Conservation (phyloP, 768 basidiomycete genomes). For the Rhodotorula babjevae region DNA sequence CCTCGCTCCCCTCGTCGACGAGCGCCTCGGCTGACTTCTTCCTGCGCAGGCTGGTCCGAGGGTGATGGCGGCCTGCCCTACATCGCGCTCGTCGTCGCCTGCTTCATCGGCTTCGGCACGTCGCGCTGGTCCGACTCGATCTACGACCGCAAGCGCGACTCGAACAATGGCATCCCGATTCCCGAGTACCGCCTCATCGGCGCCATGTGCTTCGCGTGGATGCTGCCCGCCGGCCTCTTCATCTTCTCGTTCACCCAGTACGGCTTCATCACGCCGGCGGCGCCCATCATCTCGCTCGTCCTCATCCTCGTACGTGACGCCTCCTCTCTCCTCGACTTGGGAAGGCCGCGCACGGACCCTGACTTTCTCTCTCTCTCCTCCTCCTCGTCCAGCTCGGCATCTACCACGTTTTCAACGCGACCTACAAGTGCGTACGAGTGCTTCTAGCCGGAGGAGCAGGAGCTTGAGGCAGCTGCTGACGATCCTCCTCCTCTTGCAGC, state of each 20-base stretch:
- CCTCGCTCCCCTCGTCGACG: too few relatives aligned
- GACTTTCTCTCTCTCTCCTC: background rate
- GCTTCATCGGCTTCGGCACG: slow-evolving; percentile 40
- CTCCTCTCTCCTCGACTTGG: background rate
- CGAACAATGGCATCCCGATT: slow-evolving; percentile 36
- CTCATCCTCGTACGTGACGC: slow-evolving; percentile 24
- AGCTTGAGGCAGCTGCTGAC: too few relatives aligned
- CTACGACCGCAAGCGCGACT: slow-evolving; percentile 36
- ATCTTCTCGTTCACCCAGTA: slow-evolving; percentile 39
- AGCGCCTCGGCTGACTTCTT: too few relatives aligned
- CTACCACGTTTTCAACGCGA: slow-evolving; percentile 31
- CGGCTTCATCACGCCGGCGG: slow-evolving; percentile 27
- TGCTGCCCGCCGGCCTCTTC: slow-evolving; percentile 19
- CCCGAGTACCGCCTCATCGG: slow-evolving; percentile 41
- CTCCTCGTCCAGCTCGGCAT: background rate
- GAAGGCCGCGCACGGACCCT: background rate
- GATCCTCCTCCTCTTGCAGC: background rate
- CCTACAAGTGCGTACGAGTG: background rate
- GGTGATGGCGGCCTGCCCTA: slow-evolving; percentile 38
- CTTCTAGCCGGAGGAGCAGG: too few relatives aligned
- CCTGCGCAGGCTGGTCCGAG: slow-evolving; percentile 25
- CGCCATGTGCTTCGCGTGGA: slow-evolving; percentile 30
- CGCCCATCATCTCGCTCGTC: slow-evolving; percentile 35
- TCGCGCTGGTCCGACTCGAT: slow-evolving; percentile 32
- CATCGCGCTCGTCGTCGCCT: slow-evolving; percentile 36